Base-by-base conservation (phyloP, 768 basidiomycete genomes). In the Lepiota venenata region DNA sequence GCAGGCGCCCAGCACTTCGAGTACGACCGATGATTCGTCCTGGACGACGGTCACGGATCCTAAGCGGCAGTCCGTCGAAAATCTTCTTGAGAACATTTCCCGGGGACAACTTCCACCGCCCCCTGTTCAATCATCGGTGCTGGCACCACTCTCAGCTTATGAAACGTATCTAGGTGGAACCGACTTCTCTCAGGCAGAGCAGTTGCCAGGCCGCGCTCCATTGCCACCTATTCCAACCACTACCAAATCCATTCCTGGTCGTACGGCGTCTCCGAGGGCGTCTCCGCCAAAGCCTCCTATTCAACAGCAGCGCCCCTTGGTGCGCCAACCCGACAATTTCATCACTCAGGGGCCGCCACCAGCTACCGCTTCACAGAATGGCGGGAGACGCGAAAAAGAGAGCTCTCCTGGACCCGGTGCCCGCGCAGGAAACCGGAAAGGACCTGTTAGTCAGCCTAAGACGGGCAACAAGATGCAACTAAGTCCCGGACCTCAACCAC, bases 41-140 rank as follows among this genome's bases (percentile, higher is more conserved):
- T 88, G 84, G 85, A 71, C 75, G 14, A 68, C 68, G 35, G 65
- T 73, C 38, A 66, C 74, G 11, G 79, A 88, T 60, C 85, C 89
- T 29, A 91, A 91, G 71, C 79, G 87, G 56, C 88, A 88, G 65
- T 91, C 90, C 1, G 87, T 91, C 47, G 90, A 92, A 63, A 91
- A 91, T 61, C 71, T 91, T 36, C 73, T 91, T 60, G 88, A 91
- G 55, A 84, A 88, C 61, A 67, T 91, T 6, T 84, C 84, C 21
- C 77, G 84, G 56, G 71, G 70, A 22, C 79, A 79, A 52, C 64
- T 69, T 15, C 70, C 69, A 25, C 61, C 66, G 32, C 70, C 61
- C 64, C 53, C 57, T 65, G 55, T 67, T 67, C 58, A 67, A 65
- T 64, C 64, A 63, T 52, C 68, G 62, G 52, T 68, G 57, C 72